Evolutionary conservation across 1,284 basidiomycete genomes (phyloP).

Genomic region (Heterobasidion occidentale): DNA sequence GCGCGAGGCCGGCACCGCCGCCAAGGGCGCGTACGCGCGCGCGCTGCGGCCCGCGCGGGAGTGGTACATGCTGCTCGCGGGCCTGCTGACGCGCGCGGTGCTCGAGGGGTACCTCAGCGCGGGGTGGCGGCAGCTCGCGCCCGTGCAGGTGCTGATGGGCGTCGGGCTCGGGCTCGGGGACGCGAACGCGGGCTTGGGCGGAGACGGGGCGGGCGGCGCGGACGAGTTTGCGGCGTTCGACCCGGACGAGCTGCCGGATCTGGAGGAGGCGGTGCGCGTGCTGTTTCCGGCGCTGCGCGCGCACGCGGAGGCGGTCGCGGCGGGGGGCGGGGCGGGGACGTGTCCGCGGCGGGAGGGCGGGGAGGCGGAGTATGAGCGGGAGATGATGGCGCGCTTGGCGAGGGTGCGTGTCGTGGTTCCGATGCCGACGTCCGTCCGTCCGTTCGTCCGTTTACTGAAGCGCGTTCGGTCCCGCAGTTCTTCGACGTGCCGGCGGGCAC

Average conservation of each 20-base stretch:
- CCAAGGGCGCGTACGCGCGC: constrained; percentile 28
- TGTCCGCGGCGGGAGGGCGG: constrained; percentile 17
- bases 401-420: constrained; percentile 37
- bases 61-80: constrained; percentile 75
- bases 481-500: constrained; percentile 62
- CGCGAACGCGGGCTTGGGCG: neutral
- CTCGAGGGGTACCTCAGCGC: constrained; percentile 76
- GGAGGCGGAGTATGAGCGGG: constrained; percentile 56
- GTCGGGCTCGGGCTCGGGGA: constrained; percentile 49
- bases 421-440: neutral
- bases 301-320: constrained; percentile 5
- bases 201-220: constrained; percentile 13
- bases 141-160: constrained; percentile 64
- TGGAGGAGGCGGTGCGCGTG: constrained; percentile 56
- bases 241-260: constrained; percentile 66
- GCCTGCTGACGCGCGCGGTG: constrained; percentile 68
- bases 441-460: neutral
- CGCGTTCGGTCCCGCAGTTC: constrained; percentile 38
- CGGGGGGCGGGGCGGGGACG: constrained; percentile 20
- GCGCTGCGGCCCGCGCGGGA: constrained; percentile 59
- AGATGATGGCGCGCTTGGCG: constrained; percentile 61
- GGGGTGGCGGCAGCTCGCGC: constrained; percentile 66
- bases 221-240: constrained; percentile 50
- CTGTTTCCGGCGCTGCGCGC: constrained; percentile 56
- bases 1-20: neutral